Conservation (phyloP, 495 filamentous ascomycete species). For the Aspergillus haitiensis region DNA sequence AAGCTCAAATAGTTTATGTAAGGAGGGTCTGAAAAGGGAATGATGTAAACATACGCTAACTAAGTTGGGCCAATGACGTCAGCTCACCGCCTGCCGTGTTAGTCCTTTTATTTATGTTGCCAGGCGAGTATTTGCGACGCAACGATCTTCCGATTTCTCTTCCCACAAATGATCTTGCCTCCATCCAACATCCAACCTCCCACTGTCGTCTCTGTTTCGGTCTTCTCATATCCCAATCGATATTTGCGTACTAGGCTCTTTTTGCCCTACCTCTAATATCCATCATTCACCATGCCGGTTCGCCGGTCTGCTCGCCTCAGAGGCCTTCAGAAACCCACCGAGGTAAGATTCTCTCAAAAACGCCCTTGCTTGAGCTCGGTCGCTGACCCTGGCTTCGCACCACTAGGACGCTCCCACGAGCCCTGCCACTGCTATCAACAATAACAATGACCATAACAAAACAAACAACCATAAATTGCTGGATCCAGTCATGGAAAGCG, state of each 20-base stretch:
- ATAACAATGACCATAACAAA: constrained; percentile 15
- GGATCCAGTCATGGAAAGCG: constrained; percentile 41
- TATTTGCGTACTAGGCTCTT: neutral
- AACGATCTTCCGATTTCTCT: constrained; percentile 2
- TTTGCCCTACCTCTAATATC: neutral
- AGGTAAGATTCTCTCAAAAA: constrained; percentile 27
- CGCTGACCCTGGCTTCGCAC: constrained; percentile 20
- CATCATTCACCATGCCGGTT: constrained; percentile 34
- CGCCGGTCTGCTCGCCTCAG: constrained; percentile 45
- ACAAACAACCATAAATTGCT: constrained; percentile 22
- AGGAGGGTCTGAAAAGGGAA: neutral
- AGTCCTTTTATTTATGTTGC: constrained; percentile 25
- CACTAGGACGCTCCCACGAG: constrained; percentile 23
- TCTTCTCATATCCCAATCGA: neutral
- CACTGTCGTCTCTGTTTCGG: constrained; percentile 2
- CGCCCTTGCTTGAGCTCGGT: constrained; percentile 21
- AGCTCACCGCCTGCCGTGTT: constrained; percentile 28
- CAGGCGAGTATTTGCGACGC: constrained; percentile 8
- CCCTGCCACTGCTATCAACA: constrained; percentile 16
- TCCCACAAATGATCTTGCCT: neutral
- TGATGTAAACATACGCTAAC: constrained; percentile 17
- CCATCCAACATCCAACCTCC: constrained; percentile 8
- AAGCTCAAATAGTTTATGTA: neutral
- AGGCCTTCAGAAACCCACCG: constrained; percentile 29
- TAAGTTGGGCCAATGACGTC: constrained; percentile 19